phyloP scores from a whole-genome alignment of 352 stramenopile genomes.

The Pythium folliculosum region DNA sequence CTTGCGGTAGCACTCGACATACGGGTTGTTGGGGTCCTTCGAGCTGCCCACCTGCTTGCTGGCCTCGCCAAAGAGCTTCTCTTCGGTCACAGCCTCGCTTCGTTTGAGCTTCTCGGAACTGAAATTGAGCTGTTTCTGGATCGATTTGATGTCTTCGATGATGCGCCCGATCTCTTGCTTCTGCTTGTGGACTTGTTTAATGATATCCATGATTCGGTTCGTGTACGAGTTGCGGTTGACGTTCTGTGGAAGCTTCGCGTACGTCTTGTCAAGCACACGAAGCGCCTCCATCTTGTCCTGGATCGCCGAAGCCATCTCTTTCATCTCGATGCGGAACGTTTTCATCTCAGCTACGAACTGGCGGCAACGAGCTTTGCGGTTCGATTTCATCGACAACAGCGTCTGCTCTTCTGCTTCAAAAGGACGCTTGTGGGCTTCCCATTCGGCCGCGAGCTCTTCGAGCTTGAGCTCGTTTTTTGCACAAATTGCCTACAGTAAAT shows the following conservation, averaged over 20 bases:
- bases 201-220: slow-evolving; percentile 90
- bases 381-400: slow-evolving; percentile 47
- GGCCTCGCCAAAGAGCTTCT: slow-evolving; percentile 79
- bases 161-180: slow-evolving; percentile 87
- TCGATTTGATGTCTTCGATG: slow-evolving; percentile 68
- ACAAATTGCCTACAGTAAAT: slow-evolving; percentile 43
- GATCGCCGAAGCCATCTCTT: slow-evolving; percentile 56
- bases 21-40: slow-evolving; percentile 35
- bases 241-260: slow-evolving; percentile 48
- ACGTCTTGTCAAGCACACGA: slow-evolving; percentile 54
- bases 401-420: slow-evolving; percentile 51
- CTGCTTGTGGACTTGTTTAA: slow-evolving; percentile 89
- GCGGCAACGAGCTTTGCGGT: slow-evolving; percentile 51
- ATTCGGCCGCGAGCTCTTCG: slow-evolving; percentile 48
- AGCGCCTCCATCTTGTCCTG: slow-evolving; percentile 72
- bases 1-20: slow-evolving; percentile 84
- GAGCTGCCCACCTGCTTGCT: slow-evolving; percentile 27
- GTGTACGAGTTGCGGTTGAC: slow-evolving; percentile 84
- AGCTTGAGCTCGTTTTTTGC: slow-evolving; percentile 54
- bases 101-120: slow-evolving; percentile 81
- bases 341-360: slow-evolving; percentile 75
- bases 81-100: slow-evolving; percentile 78
- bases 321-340: slow-evolving; percentile 60
- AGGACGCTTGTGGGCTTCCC: slow-evolving; percentile 46
- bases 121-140: slow-evolving; percentile 83